Evolutionary conservation across 208 protist species (phyloP).

Genomic region (Trypanosoma lewisi): DNA sequence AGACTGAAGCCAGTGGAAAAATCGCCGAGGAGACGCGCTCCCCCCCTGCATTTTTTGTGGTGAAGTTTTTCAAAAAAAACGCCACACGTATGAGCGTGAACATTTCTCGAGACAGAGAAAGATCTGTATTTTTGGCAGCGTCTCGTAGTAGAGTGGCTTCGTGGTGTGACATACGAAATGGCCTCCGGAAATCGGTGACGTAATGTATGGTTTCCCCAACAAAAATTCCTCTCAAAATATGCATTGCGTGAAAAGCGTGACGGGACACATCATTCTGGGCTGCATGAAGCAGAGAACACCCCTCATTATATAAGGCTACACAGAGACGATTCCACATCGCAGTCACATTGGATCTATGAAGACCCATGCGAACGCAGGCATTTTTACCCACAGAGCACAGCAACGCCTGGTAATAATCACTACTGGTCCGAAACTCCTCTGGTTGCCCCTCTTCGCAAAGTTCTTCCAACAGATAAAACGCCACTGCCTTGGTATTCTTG

Average conservation of each 20-base stretch:
- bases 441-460: background rate
- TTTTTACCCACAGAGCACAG: conserved; percentile 1
- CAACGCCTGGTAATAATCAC: background rate
- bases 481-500: conserved; percentile 5
- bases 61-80: conserved; percentile 4
- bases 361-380: conserved; percentile 10
- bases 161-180: background rate
- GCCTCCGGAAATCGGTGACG: conserved; percentile 9
- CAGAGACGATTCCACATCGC: conserved; percentile 19
- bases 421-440: background rate
- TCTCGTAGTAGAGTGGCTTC: conserved; percentile 4
- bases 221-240: conserved; percentile 9
- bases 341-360: conserved; percentile 1
- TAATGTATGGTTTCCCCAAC: conserved; percentile 6
- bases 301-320: conserved; percentile 13
- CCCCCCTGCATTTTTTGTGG: no score
- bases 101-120: conserved; percentile 7
- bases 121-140: background rate
- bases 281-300: conserved; percentile 1
- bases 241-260: background rate
- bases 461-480: conserved; percentile 19
- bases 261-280: conserved; percentile 10
- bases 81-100: conserved; percentile 20
- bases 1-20: conserved; percentile 13
- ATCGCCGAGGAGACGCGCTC: background rate